Percentiles rank a stretch among this genome's conserved stretches.
Conservation (phyloP, 2,329 filamentous ascomycete genomes). For the Diaporthe australafricana region DNA sequence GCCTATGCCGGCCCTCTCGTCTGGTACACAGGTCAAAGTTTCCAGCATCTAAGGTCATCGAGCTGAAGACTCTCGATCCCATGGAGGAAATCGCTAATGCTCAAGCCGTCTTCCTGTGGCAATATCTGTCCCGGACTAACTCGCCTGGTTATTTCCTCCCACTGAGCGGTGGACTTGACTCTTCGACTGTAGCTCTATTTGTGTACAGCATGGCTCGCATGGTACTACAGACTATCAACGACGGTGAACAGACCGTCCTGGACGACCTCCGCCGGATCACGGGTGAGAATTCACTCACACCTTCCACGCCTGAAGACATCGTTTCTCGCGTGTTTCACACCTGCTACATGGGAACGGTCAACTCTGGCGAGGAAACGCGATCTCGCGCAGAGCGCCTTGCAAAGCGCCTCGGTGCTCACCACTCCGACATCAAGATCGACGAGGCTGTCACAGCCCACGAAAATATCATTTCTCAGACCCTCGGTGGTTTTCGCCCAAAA, state of each 20-base stretch:
- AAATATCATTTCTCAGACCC: slow-evolving; percentile 43
- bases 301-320: slow-evolving; percentile 37
- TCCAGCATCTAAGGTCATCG: slow-evolving; percentile 32
- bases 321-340: slow-evolving; percentile 48
- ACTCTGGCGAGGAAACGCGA: slow-evolving; percentile 69
- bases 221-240: slow-evolving; percentile 36
- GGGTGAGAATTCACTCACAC: slow-evolving; percentile 35
- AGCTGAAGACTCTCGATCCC: slow-evolving; percentile 39
- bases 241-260: slow-evolving; percentile 37
- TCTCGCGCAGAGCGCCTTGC: slow-evolving; percentile 70
- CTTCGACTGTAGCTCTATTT: slow-evolving; percentile 39
- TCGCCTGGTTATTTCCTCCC: slow-evolving; percentile 39
- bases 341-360: slow-evolving; percentile 71
- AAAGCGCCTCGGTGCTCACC: slow-evolving; percentile 73
- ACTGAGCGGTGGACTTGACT: slow-evolving; percentile 40
- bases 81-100: slow-evolving; percentile 49
- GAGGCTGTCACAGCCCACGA: slow-evolving; percentile 68
- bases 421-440: slow-evolving; percentile 79
- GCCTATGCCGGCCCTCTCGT: slow-evolving; percentile 40
- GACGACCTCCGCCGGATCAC: slow-evolving; percentile 37
- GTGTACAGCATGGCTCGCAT: slow-evolving; percentile 40
- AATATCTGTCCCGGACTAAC: slow-evolving; percentile 38
- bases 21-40: slow-evolving; percentile 41
- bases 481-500: slow-evolving; percentile 45
- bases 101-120: slow-evolving; percentile 41